Evolutionary conservation across 805 yeast species (phyloP).

Genomic region (Ogataea ramenticola): DNA sequence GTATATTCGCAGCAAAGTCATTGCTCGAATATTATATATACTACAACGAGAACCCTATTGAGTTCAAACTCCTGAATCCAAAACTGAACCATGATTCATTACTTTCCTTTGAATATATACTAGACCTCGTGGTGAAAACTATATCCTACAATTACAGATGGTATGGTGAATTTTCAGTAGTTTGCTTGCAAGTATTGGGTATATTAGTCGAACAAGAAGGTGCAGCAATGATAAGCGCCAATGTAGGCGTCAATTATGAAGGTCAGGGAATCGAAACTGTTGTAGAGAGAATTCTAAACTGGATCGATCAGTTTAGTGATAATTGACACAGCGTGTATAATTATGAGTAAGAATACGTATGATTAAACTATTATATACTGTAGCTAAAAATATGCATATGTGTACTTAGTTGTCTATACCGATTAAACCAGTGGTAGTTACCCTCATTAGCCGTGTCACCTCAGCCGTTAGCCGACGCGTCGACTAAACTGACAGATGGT

Average conservation of each 20-base stretch:
- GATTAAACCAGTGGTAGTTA: too few relatives aligned
- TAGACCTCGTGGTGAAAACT: constrained; percentile 38
- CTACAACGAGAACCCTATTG: constrained; percentile 12
- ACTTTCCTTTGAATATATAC: constrained; percentile 26
- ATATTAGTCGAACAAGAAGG: constrained; percentile 31
- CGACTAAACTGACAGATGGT: too few relatives aligned
- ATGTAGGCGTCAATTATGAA: constrained; percentile 31
- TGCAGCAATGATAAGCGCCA: constrained; percentile 31
- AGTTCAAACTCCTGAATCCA: constrained; percentile 18
- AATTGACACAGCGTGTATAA: too few relatives aligned
- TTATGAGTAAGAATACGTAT: too few relatives aligned
- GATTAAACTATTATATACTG: too few relatives aligned
- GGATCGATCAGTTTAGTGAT: constrained; percentile 23
- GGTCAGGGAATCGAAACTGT: constrained; percentile 11
- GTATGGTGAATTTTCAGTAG: constrained; percentile 47
- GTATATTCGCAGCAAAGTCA: constrained; percentile 47
- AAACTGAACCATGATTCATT: constrained; percentile 4
- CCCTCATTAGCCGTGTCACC: too few relatives aligned
- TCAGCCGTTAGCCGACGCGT: too few relatives aligned
- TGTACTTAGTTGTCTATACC: too few relatives aligned
- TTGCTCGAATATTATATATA: constrained; percentile 38
- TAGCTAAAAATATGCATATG: too few relatives aligned
- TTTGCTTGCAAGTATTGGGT: constrained; percentile 34
- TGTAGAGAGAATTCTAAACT: constrained; percentile 19
- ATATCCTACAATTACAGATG: constrained; percentile 60